Evolutionary conservation across 495 filamentous ascomycete genomes (phyloP), one percentile per base, ranked within the genome.

Genomic region (Pseudevernia furfuracea): DNA sequence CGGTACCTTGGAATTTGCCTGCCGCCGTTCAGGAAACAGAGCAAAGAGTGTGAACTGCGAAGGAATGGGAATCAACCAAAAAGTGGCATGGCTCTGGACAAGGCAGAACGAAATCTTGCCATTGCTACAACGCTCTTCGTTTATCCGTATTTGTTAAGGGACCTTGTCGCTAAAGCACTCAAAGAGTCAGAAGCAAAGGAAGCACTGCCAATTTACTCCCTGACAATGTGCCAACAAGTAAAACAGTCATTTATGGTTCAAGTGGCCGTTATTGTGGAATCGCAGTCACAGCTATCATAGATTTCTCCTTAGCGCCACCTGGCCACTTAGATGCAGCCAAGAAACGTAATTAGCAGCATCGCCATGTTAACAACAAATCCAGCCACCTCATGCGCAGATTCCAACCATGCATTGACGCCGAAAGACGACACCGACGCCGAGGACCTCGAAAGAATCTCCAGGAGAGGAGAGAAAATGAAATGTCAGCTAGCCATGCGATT

Each of bases 401-500:
- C 25, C 46, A 25, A 28, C 46, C 46, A 25, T 28, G 23, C 25
- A 49, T 53, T 32, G 14, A 17, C 25, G 25, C 49, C 49, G 14
- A 17, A 53, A 5, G 14, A 7, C 19, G 37, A 37, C 39, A 43
- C 11, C n/a, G 60, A 56, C 41, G 25, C 49, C 37, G 37, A 37
- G 4, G 15, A 43, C 15, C 37, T 53, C 36, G 10, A 43, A 12
- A 32, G 12, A 19, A 43, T 21, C 7, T 55, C 28, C n/a, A 19
- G 38, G 17, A 34, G 25, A 59, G 41, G 44, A 49, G 34, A 36
- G 55, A 21, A 25, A 46, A 15, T 4, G 39, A 23, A 44, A 58
- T 58, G 55, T 64, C 53, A 64, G 62, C 41, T 46, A 30, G 39
- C 55, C 52, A 38, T 32, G 62, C 23, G 37, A 25, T 34, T 25